Conservation (phyloP, 1,284 basidiomycete genomes). For the Pyrrhoderma noxium region DNA sequence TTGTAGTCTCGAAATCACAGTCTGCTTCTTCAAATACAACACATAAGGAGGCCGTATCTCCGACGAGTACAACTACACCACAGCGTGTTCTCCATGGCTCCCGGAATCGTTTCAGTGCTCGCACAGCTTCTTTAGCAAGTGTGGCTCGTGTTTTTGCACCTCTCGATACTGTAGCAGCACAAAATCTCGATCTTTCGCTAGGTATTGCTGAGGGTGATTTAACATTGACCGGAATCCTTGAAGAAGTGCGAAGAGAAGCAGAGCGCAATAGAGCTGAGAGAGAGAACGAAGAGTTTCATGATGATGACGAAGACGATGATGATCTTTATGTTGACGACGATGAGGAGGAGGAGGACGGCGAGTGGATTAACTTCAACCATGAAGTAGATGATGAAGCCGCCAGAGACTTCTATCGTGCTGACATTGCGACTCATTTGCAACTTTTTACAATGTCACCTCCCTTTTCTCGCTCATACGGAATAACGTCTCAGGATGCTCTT, state of each 20-base stretch:
- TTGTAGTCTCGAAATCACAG: constrained; percentile 31
- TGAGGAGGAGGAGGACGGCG: constrained; percentile 6
- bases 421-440: constrained; percentile 17
- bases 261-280: background rate
- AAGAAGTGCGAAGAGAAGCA: constrained; percentile 8
- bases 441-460: constrained; percentile 11
- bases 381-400: constrained; percentile 10
- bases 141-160: constrained; percentile 12
- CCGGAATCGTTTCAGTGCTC: constrained; percentile 5
- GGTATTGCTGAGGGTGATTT: background rate
- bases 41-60: background rate
- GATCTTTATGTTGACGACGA: no score
- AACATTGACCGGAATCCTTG: constrained; percentile 13
- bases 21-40: background rate
- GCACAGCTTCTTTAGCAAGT: background rate
- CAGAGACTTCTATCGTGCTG: constrained; percentile 15
- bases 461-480: constrained; percentile 3
- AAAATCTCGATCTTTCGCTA: constrained; percentile 7
- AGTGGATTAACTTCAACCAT: constrained; percentile 8
- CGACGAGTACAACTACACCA: background rate
- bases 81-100: background rate
- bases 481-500: constrained; percentile 7
- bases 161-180: constrained; percentile 9
- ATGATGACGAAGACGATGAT: constrained; percentile 7
- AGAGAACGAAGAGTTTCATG: background rate